These are phyloP conservation scores for Colletotrichum sp. DNA, from an alignment of 2,329 filamentous ascomycete genomes.

Conservation along the genomic window DNA sequence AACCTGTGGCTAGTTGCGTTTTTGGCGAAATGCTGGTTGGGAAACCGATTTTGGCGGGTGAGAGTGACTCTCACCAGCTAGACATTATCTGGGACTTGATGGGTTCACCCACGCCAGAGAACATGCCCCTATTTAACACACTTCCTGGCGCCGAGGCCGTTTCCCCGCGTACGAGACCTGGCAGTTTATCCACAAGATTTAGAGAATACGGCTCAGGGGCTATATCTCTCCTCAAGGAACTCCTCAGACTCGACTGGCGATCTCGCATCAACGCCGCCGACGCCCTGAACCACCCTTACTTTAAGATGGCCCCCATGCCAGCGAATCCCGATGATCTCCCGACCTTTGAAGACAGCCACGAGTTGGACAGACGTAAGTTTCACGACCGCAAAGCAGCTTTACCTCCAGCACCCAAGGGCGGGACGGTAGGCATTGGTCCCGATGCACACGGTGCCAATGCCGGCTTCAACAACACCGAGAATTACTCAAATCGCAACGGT, in stretches of 20 bases:
- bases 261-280: constrained; percentile 92
- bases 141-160: constrained; percentile 83
- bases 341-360: constrained; percentile 91
- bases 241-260: constrained; percentile 88
- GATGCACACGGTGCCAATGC: constrained; percentile 51
- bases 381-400: constrained; percentile 83
- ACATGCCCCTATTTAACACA: constrained; percentile 88
- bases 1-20: constrained; percentile 70
- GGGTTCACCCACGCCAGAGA: constrained; percentile 86
- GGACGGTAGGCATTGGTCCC: constrained; percentile 81
- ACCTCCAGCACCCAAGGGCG: constrained; percentile 90
- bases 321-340: constrained; percentile 88
- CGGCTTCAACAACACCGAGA: constrained; percentile 57
- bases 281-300: constrained; percentile 91
- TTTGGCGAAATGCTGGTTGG: constrained; percentile 97
- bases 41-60: constrained; percentile 90
- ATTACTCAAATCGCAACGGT: constrained; percentile 54
- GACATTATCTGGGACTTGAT: constrained; percentile 94
- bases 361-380: constrained; percentile 91
- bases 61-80: constrained; percentile 87
- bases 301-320: constrained; percentile 78
- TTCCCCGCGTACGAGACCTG: constrained; percentile 62
- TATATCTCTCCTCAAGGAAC: constrained; percentile 79
- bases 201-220: constrained; percentile 75
- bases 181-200: constrained; percentile 77